Conservation (phyloP, 2,329 filamentous ascomycete genomes). For the Talaromyces islandicus region DNA sequence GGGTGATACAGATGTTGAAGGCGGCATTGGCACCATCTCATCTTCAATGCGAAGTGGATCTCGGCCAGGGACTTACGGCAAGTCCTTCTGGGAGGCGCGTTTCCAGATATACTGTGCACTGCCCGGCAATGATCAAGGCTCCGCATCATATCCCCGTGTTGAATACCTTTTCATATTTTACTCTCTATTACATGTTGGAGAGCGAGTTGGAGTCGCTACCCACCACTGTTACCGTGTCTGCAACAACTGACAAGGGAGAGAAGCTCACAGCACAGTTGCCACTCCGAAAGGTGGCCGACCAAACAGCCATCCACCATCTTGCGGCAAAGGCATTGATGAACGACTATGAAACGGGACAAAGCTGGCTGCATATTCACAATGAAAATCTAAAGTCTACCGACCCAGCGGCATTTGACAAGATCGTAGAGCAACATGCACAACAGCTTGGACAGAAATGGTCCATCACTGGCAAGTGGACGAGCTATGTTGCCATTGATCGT, state of each 20-base stretch:
- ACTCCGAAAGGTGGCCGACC: not conserved
- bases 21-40: conserved; percentile 48
- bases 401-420: not conserved
- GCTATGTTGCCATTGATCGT: not conserved
- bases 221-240: not conserved
- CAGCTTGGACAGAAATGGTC: not conserved
- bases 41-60: conserved; percentile 2
- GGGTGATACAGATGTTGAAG: conserved; percentile 63
- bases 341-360: conserved; percentile 1
- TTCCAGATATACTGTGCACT: not conserved
- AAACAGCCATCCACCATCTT: not conserved
- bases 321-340: not conserved
- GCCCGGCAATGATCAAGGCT: not conserved
- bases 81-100: not conserved
- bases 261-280: not conserved
- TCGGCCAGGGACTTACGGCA: not conserved
- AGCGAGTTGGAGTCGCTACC: not conserved
- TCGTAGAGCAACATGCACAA: not conserved
- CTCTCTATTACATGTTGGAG: conserved; percentile 1
- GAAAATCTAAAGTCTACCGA: not conserved
- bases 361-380: not conserved
- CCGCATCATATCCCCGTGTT: not conserved
- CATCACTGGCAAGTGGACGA: conserved; percentile 2
- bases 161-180: not conserved
- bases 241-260: not conserved